A percentile compares a stretch with the other conserved stretches of the same genome.
Conservation (phyloP, 192 early-diverging fungal species). For the Obelidium mucronatum region DNA sequence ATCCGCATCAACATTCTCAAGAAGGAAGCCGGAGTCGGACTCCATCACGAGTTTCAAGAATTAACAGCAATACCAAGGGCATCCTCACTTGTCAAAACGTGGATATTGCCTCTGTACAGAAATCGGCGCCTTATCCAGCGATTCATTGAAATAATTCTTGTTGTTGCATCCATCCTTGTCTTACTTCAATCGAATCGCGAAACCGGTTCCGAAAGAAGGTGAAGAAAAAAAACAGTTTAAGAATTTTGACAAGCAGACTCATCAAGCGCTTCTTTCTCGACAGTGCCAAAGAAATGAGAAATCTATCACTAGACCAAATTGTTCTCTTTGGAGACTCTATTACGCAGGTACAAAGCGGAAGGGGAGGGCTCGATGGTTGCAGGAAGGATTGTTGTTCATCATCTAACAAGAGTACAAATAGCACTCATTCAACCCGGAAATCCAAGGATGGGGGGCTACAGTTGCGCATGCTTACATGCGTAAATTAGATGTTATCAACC, state of each 20-base stretch:
- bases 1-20: no score
- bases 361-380: neutral
- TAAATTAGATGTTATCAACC: conserved; percentile 77
- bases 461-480: conserved; percentile 67
- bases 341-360: conserved; percentile 33
- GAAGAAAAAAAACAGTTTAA: neutral
- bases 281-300: conserved; percentile 3
- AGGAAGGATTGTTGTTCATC: no score
- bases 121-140: neutral
- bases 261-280: neutral
- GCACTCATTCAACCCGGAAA: conserved; percentile 20
- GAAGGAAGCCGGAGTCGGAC: no score
- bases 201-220: neutral
- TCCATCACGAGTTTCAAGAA: no score
- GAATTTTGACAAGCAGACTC: neutral
- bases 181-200: neutral
- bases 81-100: no score
- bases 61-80: no score
- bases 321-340: conserved; percentile 53
- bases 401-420: neutral
- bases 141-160: neutral
- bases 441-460: conserved; percentile 57
- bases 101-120: no score
- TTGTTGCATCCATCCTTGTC: neutral
- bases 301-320: conserved; percentile 38